Evolutionary conservation across 2,329 filamentous ascomycete species (phyloP).

Genomic region (Ophiosphaerella korrae): DNA sequence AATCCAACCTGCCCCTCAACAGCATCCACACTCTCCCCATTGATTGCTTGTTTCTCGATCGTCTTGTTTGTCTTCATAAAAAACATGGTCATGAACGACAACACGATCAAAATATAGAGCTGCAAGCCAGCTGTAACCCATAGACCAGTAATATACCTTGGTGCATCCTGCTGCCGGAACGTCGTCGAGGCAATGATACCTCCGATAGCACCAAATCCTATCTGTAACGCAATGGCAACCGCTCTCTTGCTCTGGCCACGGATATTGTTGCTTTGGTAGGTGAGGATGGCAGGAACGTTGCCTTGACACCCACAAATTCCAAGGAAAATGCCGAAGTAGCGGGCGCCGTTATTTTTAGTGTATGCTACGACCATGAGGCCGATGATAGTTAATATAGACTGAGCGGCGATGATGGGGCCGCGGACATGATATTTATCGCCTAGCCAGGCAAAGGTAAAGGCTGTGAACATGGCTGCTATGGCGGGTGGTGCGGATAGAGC

Average conservation of each 20-base stretch:
- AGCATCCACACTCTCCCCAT: slow-evolving; percentile 16
- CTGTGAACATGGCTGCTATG: slow-evolving; percentile 26
- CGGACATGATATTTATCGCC: slow-evolving; percentile 32
- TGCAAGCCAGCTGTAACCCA: slow-evolving; percentile 27
- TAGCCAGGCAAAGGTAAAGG: slow-evolving; percentile 30
- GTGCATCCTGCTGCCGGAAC: slow-evolving; percentile 28
- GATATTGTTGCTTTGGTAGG: slow-evolving; percentile 36
- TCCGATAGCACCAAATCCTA: slow-evolving; percentile 33
- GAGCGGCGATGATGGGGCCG: slow-evolving; percentile 27
- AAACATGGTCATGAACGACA: slow-evolving; percentile 12
- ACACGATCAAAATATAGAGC: slow-evolving; percentile 20
- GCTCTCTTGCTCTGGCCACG: slow-evolving; percentile 26
- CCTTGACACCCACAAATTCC: slow-evolving; percentile 26
- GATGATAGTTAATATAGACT: slow-evolving; percentile 23
- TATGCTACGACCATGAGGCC: slow-evolving; percentile 36
- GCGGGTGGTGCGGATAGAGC: slow-evolving; percentile 32
- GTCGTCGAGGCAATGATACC: slow-evolving; percentile 29
- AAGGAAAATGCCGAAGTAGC: slow-evolving; percentile 36
- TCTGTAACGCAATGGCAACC: slow-evolving; percentile 26
- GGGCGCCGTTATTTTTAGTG: slow-evolving; percentile 20
- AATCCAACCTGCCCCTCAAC: slow-evolving; percentile 28
- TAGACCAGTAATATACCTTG: slow-evolving; percentile 24
- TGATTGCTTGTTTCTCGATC: slow-evolving; percentile 13
- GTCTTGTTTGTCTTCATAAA: slow-evolving; percentile 24
- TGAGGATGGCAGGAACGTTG: slow-evolving; percentile 28